Evolutionary conservation across 2,329 filamentous ascomycete genomes (phyloP).

Genomic region (Aspergillus brasiliensis): DNA sequence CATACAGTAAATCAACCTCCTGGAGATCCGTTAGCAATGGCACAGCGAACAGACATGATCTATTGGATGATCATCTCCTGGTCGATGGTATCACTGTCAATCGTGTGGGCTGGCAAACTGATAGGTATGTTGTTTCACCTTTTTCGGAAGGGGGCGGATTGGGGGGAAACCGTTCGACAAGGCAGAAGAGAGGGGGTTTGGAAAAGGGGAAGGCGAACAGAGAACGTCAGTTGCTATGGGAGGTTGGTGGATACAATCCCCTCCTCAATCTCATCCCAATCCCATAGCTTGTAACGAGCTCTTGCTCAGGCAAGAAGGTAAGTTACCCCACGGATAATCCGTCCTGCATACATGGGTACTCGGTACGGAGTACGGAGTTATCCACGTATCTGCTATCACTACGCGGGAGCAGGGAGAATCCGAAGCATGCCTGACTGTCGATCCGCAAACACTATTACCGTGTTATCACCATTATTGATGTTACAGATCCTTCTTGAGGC

Average conservation of each 20-base stretch:
- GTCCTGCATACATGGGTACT: conserved; percentile 11
- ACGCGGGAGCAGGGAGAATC: conserved; percentile 6
- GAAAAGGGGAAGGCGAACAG: conserved; percentile 1
- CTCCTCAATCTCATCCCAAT: background rate
- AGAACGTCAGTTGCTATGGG: conserved; percentile 4
- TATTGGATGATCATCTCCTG: conserved; percentile 25
- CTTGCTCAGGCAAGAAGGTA: background rate
- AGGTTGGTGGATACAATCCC: conserved; percentile 4
- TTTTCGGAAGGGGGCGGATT: conserved; percentile 5
- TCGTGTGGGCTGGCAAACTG: conserved; percentile 11
- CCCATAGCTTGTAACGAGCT: conserved; percentile 12
- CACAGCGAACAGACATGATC: conserved; percentile 8
- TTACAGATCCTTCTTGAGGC: conserved; percentile 19
- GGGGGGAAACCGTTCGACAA: background rate
- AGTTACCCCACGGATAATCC: conserved; percentile 20
- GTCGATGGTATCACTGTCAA: conserved; percentile 19
- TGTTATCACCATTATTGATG: conserved; percentile 9
- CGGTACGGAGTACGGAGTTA: conserved; percentile 13
- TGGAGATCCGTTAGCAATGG: conserved; percentile 3
- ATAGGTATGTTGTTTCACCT: conserved; percentile 17
- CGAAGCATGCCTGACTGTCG: conserved; percentile 14
- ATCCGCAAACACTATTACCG: conserved; percentile 11
- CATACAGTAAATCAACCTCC: background rate
- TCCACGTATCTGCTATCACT: conserved; percentile 2
- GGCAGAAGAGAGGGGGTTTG: conserved; percentile 12